Evolutionary conservation across 805 yeast genomes (phyloP).

Genomic region (Metschnikowia anglica): DNA sequence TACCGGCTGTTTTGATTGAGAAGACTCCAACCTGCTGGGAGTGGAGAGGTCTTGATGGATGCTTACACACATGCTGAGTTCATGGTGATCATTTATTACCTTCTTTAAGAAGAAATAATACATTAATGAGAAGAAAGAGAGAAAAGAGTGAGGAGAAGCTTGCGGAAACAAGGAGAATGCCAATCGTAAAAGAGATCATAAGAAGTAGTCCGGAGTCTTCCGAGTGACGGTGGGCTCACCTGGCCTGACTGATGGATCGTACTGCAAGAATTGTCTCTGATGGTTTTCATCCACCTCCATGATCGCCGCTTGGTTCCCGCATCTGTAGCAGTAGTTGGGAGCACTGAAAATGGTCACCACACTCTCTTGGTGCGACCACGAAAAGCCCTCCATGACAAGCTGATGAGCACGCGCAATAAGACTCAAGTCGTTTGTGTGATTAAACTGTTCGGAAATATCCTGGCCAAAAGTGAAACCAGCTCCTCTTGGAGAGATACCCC

Average conservation of each 20-base stretch:
- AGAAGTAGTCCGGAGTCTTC: slow-evolving; percentile 95
- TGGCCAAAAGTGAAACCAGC: slow-evolving; percentile 98
- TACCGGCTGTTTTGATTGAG: too few relatives aligned
- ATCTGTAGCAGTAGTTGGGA: slow-evolving; percentile 94
- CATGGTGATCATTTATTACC: slow-evolving; percentile 11
- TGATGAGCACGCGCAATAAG: slow-evolving; percentile 95
- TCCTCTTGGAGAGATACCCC: slow-evolving; percentile 98
- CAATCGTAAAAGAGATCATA: slow-evolving; percentile 40
- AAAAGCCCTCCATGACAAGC: slow-evolving; percentile 95
- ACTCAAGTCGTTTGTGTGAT: slow-evolving; percentile 81
- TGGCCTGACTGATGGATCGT: slow-evolving; percentile 95
- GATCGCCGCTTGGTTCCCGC: slow-evolving; percentile 97
- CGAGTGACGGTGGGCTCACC: slow-evolving; percentile 97
- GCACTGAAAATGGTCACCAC: slow-evolving; percentile 95
- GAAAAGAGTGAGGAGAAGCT: not conserved
- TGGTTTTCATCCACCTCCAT: slow-evolving; percentile 97
- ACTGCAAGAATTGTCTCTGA: slow-evolving; percentile 87
- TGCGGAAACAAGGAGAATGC: slow-evolving; percentile 2
- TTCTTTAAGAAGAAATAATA: slow-evolving; percentile 10
- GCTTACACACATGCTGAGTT: too few relatives aligned
- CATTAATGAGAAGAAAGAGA: slow-evolving; percentile 10
- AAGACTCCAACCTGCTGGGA: too few relatives aligned
- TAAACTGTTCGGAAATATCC: slow-evolving; percentile 90
- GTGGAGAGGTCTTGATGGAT: too few relatives aligned
- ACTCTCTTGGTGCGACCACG: slow-evolving; percentile 91